These are phyloP conservation scores for Trichothecium sympodiale DNA, from an alignment of 2,329 filamentous ascomycete genomes.

Conservation along the genomic window DNA sequence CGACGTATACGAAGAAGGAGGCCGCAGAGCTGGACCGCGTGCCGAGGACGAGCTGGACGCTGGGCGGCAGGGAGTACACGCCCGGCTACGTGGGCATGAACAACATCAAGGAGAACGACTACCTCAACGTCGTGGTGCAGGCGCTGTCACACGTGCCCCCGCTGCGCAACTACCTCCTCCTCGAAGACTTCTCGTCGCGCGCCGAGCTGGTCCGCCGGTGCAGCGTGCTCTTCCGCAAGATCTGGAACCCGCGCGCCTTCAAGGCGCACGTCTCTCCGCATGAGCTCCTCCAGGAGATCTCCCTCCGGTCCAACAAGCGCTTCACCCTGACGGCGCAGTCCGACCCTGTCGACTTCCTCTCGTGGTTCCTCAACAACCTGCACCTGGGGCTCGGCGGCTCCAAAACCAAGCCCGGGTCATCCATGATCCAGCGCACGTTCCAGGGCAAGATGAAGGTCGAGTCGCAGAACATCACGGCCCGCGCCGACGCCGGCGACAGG, in stretches of 20 bases:
- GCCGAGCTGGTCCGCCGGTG: conserved; percentile 79
- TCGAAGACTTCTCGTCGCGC: conserved; percentile 61
- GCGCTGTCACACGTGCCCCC: conserved; percentile 82
- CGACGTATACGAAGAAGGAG: conserved; percentile 69
- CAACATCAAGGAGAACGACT: conserved; percentile 99
- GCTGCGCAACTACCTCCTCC: conserved; percentile 81
- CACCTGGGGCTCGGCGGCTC: conserved; percentile 86
- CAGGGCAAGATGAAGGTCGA: conserved; percentile 88
- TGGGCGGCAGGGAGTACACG: conserved; percentile 74
- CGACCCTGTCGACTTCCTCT: conserved; percentile 91
- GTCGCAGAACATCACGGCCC: conserved; percentile 85
- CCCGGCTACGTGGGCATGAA: conserved; percentile 98
- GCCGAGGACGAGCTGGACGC: conserved; percentile 55
- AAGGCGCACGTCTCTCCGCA: conserved; percentile 95
- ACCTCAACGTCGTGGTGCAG: conserved; percentile 91
- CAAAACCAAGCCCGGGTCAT: conserved; percentile 72
- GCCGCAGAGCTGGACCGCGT: conserved; percentile 68
- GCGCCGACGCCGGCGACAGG: conserved; percentile 76
- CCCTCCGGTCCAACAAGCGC: conserved; percentile 78
- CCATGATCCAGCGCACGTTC: conserved; percentile 85
- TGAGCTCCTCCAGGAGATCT: conserved; percentile 91
- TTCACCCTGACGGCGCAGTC: conserved; percentile 87
- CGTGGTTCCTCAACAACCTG: conserved; percentile 95
- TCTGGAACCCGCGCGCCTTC: conserved; percentile 96
- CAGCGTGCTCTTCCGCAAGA: conserved; percentile 83